Conservation (phyloP, 129 eudicot genomes). For the Logfia minima region DNA sequence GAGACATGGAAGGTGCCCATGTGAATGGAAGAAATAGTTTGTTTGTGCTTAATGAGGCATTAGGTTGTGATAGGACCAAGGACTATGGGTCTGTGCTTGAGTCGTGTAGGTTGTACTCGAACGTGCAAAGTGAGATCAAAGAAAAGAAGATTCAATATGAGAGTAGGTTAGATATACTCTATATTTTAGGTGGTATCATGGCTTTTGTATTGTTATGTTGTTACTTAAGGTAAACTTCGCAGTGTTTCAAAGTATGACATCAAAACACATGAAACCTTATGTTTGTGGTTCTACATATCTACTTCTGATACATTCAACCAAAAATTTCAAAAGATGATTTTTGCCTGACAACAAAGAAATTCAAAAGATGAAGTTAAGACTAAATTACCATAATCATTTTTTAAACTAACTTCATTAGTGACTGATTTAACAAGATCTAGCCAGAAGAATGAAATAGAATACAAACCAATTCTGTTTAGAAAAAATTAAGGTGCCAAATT, state of each 20-base stretch:
- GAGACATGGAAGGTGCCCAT: constrained; percentile 85
- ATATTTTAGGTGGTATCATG: constrained; percentile 61
- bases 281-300: background rate
- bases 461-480: too few relatives aligned
- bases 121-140: constrained; percentile 56
- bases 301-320: too few relatives aligned
- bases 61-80: constrained; percentile 68
- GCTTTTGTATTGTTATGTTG: constrained; percentile 53
- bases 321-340: too few relatives aligned
- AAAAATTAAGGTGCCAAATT: too few relatives aligned
- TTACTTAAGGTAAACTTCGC: constrained; percentile 39
- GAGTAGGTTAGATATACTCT: constrained; percentile 65
- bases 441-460: too few relatives aligned
- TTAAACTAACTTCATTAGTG: too few relatives aligned
- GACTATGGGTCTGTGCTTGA: constrained; percentile 67
- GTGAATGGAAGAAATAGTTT: constrained; percentile 83
- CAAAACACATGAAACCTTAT: background rate
- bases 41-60: constrained; percentile 72
- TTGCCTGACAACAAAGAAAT: too few relatives aligned
- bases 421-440: too few relatives aligned
- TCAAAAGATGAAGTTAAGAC: too few relatives aligned
- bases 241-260: background rate
- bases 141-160: constrained; percentile 80
- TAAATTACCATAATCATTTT: too few relatives aligned
- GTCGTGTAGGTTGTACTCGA: constrained; percentile 61